These are phyloP conservation scores for Litchi chinensis DNA, from an alignment of 345 rosid genomes.

Conservation along the genomic window DNA sequence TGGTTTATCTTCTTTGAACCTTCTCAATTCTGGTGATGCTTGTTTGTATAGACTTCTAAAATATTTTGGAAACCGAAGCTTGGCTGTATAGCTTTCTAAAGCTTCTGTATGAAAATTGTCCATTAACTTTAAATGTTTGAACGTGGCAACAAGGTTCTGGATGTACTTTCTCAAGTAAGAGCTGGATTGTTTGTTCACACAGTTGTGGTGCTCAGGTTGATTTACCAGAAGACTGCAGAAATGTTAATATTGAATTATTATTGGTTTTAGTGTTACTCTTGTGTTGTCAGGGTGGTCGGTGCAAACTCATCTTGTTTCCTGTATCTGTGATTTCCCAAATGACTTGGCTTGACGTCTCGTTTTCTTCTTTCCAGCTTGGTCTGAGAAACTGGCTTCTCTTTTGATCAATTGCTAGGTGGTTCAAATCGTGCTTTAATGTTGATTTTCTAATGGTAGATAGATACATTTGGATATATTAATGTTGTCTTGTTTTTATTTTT, in stretches of 20 bases:
- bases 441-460: neutral
- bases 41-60: neutral
- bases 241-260: neutral
- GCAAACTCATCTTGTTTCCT: neutral
- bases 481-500: too few relatives aligned
- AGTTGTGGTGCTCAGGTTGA: neutral
- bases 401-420: neutral
- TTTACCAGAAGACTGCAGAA: neutral
- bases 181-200: neutral
- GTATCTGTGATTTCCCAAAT: neutral
- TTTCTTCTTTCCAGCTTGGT: neutral
- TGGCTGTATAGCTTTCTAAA: neutral
- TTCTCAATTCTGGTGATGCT: neutral
- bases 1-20: neutral
- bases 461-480: neutral
- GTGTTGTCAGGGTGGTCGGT: neutral
- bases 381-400: neutral
- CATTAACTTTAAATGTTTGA: neutral
- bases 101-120: neutral
- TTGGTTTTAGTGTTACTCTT: neutral
- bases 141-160: neutral
- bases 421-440: neutral
- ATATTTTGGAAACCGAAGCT: neutral
- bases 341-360: neutral
- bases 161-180: neutral